A percentile compares a stretch with the other conserved stretches of the same genome.
phyloP scores from a whole-genome alignment of 2,329 filamentous ascomycete genomes.

The Diaporthe citrichinensis region DNA sequence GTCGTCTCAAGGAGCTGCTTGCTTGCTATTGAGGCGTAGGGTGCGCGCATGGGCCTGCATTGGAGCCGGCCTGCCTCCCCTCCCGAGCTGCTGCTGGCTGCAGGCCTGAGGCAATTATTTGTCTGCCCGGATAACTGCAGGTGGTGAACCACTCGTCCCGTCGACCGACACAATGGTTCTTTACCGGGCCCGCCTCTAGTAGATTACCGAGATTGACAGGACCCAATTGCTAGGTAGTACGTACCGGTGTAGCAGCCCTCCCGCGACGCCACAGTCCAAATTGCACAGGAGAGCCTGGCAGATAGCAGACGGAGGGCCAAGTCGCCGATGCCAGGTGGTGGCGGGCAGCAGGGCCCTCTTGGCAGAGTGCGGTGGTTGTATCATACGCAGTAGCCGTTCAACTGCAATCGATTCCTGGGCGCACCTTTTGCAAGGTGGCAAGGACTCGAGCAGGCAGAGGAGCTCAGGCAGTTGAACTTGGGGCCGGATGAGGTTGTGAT shows the following conservation, averaged over 20 bases:
- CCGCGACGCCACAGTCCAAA: constrained; percentile 7
- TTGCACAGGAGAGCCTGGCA: constrained; percentile 8
- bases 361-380: neutral
- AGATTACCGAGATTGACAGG: constrained; percentile 37
- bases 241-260: neutral
- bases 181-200: constrained; percentile 25
- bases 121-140: constrained; percentile 29
- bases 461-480: neutral
- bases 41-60: constrained; percentile 9
- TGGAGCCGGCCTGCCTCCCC: neutral
- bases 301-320: neutral
- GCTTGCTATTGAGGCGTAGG: constrained; percentile 13
- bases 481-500: neutral
- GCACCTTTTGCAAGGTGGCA: constrained; percentile 14
- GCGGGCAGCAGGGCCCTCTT: neutral
- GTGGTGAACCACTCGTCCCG: constrained; percentile 27
- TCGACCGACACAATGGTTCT: constrained; percentile 29
- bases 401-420: neutral
- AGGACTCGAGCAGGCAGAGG: neutral
- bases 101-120: constrained; percentile 19
- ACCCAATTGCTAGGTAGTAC: constrained; percentile 23
- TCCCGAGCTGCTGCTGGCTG: constrained; percentile 8
- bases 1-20: constrained; percentile 7
- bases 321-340: constrained; percentile 20
- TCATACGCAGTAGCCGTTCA: neutral